phyloP scores from a whole-genome alignment of 2,329 filamentous ascomycete genomes.

The Fusarium sp. region DNA sequence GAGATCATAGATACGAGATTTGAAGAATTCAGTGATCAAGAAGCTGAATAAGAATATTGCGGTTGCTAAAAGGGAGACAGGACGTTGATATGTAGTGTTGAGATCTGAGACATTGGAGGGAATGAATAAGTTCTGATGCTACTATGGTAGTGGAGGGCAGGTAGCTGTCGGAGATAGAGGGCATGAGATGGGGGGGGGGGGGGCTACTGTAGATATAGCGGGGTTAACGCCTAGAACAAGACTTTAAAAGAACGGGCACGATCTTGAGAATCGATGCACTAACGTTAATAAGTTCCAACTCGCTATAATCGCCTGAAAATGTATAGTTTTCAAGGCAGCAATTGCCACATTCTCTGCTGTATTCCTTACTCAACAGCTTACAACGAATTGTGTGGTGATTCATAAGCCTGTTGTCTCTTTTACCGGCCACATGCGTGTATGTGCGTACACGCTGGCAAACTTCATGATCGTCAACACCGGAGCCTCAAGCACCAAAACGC shows the following conservation, averaged over 20 bases:
- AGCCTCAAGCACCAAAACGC: constrained; percentile 28
- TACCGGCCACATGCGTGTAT: background rate
- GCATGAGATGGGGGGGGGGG: constrained; percentile 14
- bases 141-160: background rate
- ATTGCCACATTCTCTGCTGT: background rate
- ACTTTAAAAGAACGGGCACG: constrained; percentile 10
- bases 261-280: background rate
- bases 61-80: background rate
- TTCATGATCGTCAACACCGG: constrained; percentile 31
- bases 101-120: constrained; percentile 16
- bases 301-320: background rate
- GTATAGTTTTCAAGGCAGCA: constrained; percentile 1
- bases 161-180: background rate
- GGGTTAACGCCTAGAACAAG: constrained; percentile 15
- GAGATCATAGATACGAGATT: background rate
- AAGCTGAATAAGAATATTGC: background rate
- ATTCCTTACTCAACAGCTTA: background rate
- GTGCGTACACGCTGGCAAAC: constrained; percentile 19
- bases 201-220: constrained; percentile 32
- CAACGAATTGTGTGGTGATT: constrained; percentile 13
- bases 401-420: constrained; percentile 14
- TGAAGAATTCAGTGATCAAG: constrained; percentile 3
- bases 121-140: constrained; percentile 4
- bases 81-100: constrained; percentile 6
- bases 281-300: background rate